Evolutionary conservation across 495 filamentous ascomycete genomes (phyloP).

Genomic region (Acidiella bohemica): DNA sequence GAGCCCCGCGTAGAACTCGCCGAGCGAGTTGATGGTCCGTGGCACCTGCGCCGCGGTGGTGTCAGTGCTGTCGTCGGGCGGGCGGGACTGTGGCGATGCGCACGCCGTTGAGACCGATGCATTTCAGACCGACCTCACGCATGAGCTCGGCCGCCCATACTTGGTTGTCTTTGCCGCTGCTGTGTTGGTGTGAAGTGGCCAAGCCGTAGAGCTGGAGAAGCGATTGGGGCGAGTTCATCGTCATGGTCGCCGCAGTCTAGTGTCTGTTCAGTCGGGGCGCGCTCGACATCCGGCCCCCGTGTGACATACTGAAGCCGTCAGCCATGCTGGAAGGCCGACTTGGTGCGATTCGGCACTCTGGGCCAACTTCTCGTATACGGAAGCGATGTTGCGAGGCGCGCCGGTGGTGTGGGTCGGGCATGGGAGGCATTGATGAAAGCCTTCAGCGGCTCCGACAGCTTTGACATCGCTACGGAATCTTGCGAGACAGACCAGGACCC

Average conservation of each 20-base stretch:
- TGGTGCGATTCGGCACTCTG: slow-evolving; percentile 38
- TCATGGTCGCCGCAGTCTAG: slow-evolving; percentile 59
- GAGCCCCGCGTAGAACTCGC: slow-evolving; percentile 46
- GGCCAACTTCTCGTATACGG: slow-evolving; percentile 47
- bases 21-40: slow-evolving; percentile 63
- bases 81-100: not conserved
- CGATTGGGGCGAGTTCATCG: slow-evolving; percentile 58
- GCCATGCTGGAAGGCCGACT: slow-evolving; percentile 48
- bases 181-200: slow-evolving; percentile 30
- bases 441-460: slow-evolving; percentile 53
- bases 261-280: slow-evolving; percentile 10
- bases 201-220: slow-evolving; percentile 41
- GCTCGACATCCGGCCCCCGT: slow-evolving; percentile 1
- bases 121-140: slow-evolving; percentile 70
- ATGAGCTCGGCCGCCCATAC: slow-evolving; percentile 57
- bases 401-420: slow-evolving; percentile 54
- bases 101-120: slow-evolving; percentile 66
- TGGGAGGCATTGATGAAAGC: slow-evolving; percentile 54
- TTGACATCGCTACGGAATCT: no score
- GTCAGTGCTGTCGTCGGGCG: no score
- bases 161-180: slow-evolving; percentile 20
- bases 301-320: slow-evolving; percentile 45
- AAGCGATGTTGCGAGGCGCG: slow-evolving; percentile 44
- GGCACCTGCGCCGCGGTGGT: slow-evolving; percentile 45
- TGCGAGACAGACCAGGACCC: no score